phyloP scores from a whole-genome alignment of 2,329 filamentous ascomycete genomes.

The Phialocephala subalpina region DNA sequence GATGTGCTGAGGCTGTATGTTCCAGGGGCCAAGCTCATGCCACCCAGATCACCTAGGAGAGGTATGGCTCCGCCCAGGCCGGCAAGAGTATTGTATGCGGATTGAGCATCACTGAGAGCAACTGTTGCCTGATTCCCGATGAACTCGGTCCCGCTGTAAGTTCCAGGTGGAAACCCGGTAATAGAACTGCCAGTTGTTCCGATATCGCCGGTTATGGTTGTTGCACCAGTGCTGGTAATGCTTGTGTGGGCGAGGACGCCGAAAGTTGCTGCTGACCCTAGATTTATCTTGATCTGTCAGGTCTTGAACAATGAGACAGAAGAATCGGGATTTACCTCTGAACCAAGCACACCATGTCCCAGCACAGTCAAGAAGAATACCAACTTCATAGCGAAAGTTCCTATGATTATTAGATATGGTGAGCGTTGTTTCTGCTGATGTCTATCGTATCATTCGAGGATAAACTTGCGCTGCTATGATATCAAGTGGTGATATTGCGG shows the following conservation, averaged over 20 bases:
- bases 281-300: slow-evolving; percentile 29
- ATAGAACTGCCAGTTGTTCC: slow-evolving; percentile 31
- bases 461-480: not conserved
- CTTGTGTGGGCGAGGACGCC: slow-evolving; percentile 22
- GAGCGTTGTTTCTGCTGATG: no score
- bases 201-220: slow-evolving; percentile 27
- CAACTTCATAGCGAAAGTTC: not conserved
- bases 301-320: not conserved
- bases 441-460: not conserved
- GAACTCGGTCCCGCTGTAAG: slow-evolving; percentile 17
- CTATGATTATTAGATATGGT: no score
- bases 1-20: slow-evolving; percentile 22
- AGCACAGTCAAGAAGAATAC: not conserved
- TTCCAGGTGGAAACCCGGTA: slow-evolving; percentile 31
- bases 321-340: slow-evolving; percentile 2
- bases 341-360: not conserved
- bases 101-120: slow-evolving; percentile 19
- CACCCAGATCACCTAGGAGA: slow-evolving; percentile 28
- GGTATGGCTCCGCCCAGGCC: slow-evolving; percentile 11
- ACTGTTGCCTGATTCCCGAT: not conserved
- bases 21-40: slow-evolving; percentile 24
- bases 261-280: slow-evolving; percentile 26
- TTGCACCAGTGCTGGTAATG: slow-evolving; percentile 30
- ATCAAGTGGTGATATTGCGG: not conserved
- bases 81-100: slow-evolving; percentile 22